A percentile compares a stretch with the other conserved stretches of the same genome.
Conservation (phyloP, 2,329 filamentous ascomycete genomes). For the Alternaria sp. region DNA sequence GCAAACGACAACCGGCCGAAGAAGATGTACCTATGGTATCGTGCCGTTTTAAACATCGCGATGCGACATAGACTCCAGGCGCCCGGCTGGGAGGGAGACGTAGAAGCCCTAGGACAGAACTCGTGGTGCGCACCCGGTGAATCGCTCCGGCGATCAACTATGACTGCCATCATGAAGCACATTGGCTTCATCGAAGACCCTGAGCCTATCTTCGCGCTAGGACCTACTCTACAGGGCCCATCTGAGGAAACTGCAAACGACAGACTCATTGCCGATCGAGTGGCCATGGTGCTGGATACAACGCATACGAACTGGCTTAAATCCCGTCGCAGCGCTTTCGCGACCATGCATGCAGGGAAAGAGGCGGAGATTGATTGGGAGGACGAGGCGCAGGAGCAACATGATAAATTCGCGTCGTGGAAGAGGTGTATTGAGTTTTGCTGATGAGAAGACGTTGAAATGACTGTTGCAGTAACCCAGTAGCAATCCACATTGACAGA, state of each 20-base stretch:
- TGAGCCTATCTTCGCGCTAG: neutral
- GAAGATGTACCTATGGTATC: neutral
- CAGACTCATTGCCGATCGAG: neutral
- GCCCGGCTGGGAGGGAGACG: too few relatives aligned
- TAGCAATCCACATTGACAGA: too few relatives aligned
- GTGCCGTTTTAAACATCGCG: neutral
- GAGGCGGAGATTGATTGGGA: neutral
- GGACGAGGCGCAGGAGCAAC: neutral
- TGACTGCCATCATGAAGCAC: neutral
- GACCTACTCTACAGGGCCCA: neutral
- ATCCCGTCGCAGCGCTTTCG: neutral
- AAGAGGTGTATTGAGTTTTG: too few relatives aligned
- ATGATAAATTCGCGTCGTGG: neutral
- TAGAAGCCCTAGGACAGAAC: too few relatives aligned
- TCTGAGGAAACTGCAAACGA: neutral
- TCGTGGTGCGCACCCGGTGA: neutral
- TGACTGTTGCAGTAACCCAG: too few relatives aligned
- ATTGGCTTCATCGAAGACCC: neutral
- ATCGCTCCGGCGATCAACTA: neutral
- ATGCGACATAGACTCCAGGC: neutral
- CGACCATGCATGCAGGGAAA: neutral
- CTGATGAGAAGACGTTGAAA: too few relatives aligned
- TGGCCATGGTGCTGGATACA: neutral
- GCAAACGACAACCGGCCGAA: neutral
- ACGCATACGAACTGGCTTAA: neutral